Conservation (phyloP, 345 rosid species). For the Psidium friedrichsthalianum region DNA sequence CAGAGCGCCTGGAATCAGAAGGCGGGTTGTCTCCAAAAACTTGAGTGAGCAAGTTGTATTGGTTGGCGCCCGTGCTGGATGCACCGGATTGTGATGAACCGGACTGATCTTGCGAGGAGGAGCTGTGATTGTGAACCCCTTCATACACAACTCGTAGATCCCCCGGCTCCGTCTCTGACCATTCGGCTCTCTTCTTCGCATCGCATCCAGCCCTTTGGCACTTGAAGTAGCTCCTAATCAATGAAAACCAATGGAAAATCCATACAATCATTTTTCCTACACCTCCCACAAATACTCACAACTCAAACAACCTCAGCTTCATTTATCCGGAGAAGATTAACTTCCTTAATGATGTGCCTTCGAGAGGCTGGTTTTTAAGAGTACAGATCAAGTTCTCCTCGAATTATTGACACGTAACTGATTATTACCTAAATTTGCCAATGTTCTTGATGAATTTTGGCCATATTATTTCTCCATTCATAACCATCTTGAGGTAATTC, state of each 20-base stretch:
- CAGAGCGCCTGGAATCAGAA: neutral
- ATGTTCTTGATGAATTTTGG: slow-evolving; percentile 27
- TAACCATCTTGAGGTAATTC: slow-evolving; percentile 26
- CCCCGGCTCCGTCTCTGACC: slow-evolving; percentile 7
- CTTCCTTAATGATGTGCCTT: neutral
- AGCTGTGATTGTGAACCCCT: slow-evolving; percentile 17
- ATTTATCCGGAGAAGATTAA: neutral
- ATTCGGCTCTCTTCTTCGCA: slow-evolving; percentile 28
- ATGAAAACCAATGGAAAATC: neutral
- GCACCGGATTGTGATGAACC: neutral
- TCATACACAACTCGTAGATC: slow-evolving; percentile 15
- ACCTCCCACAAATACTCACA: neutral
- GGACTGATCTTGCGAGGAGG: neutral
- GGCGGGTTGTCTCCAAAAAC: slow-evolving; percentile 13
- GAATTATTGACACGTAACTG: neutral
- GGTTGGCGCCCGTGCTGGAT: slow-evolving; percentile 5
- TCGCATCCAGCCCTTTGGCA: slow-evolving; percentile 14
- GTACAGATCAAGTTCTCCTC: neutral
- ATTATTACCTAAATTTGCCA: slow-evolving; percentile 20
- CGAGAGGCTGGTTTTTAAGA: neutral
- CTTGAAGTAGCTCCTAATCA: slow-evolving; percentile 28
- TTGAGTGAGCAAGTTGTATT: slow-evolving; percentile 19
- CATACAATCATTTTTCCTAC: neutral
- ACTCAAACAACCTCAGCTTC: neutral
- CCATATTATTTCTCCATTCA: slow-evolving; percentile 42